phyloP scores from a whole-genome alignment of 768 basidiomycete species.

The Gloeophyllum trabeum region DNA sequence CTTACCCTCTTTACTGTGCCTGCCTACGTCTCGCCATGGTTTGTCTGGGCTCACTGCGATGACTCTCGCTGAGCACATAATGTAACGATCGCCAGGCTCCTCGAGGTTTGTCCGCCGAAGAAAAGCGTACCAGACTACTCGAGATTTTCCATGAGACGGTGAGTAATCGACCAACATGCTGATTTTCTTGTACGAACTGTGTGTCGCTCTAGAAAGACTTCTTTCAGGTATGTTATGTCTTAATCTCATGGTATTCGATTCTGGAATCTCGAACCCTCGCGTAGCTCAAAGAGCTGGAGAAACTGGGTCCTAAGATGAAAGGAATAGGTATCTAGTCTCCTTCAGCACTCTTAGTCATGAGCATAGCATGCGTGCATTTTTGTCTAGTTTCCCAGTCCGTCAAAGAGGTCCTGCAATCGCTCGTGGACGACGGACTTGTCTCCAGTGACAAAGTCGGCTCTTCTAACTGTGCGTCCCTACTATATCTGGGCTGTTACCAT shows the following conservation, averaged over 20 bases:
- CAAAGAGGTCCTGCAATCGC: conserved; percentile 81
- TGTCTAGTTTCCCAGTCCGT: conserved; percentile 74
- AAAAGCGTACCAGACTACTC: conserved; percentile 79
- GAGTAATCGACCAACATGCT: conserved; percentile 5
- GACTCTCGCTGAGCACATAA: neutral
- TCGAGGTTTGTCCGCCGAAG: conserved; percentile 79
- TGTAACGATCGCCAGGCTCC: conserved; percentile 44
- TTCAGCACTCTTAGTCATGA: neutral
- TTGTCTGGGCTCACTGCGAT: neutral
- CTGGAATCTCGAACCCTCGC: neutral
- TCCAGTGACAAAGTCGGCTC: conserved; percentile 89
- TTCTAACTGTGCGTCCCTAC: conserved; percentile 81
- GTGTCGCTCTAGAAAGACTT: conserved; percentile 58
- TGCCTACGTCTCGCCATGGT: neutral
- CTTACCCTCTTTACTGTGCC: neutral
- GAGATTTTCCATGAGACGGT: conserved; percentile 94
- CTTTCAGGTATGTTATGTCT: conserved; percentile 39
- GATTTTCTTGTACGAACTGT: neutral
- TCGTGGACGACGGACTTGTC: conserved; percentile 81
- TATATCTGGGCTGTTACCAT: too few relatives aligned
- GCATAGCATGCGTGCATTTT: neutral
- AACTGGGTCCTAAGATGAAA: conserved; percentile 78
- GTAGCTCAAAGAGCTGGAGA: conserved; percentile 88
- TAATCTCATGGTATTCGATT: neutral
- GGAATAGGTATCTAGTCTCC: conserved; percentile 68